Conservation (phyloP, 2,329 filamentous ascomycete species). For the Aspergillus sclerotialis region DNA sequence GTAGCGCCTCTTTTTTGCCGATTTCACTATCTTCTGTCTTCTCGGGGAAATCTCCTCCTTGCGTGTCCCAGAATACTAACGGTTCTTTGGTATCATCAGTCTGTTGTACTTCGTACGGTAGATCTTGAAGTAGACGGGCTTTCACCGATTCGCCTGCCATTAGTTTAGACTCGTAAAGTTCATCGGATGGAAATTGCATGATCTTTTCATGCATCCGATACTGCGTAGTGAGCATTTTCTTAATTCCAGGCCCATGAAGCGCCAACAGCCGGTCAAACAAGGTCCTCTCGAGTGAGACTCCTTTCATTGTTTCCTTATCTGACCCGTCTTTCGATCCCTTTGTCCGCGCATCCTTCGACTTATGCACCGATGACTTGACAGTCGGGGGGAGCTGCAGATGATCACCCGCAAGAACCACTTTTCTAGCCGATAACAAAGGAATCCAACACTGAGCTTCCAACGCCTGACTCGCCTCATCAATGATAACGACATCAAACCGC, state of each 20-base stretch:
- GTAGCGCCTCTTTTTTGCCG: constrained; percentile 43
- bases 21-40: constrained; percentile 66
- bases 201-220: constrained; percentile 97
- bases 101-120: constrained; percentile 69
- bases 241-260: constrained; percentile 75
- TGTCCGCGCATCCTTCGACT: constrained; percentile 43
- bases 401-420: constrained; percentile 87
- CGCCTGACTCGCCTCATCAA: constrained; percentile 94
- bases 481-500: constrained; percentile 85
- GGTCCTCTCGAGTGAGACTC: constrained; percentile 71
- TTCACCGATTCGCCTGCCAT: constrained; percentile 75
- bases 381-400: constrained; percentile 92
- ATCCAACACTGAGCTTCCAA: constrained; percentile 98
- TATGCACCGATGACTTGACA: constrained; percentile 64
- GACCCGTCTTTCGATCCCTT: constrained; percentile 24
- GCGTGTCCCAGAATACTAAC: constrained; percentile 90
- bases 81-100: constrained; percentile 84
- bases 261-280: constrained; percentile 82
- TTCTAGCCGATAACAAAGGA: constrained; percentile 68
- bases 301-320: constrained; percentile 36
- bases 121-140: constrained; percentile 63
- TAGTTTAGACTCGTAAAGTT: constrained; percentile 77
- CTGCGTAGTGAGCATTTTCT: constrained; percentile 91
- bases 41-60: constrained; percentile 87
- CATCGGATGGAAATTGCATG: constrained; percentile 86